phyloP scores from a whole-genome alignment of 1,284 basidiomycete genomes.

The Agaricales sp. region DNA sequence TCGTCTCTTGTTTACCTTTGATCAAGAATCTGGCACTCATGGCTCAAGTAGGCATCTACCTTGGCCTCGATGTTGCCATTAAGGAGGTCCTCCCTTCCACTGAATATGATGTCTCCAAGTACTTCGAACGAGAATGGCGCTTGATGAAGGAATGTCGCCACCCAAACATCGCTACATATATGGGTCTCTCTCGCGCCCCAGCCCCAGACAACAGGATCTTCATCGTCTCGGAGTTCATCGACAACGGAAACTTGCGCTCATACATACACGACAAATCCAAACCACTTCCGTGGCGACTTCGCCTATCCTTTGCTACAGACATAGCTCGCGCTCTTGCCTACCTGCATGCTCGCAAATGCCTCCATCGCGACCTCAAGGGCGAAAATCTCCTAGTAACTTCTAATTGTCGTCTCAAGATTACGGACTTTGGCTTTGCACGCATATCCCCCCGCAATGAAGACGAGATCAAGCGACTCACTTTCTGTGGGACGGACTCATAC shows the following conservation, averaged over 20 bases:
- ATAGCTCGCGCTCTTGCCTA: slow-evolving; percentile 93
- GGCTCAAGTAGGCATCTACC: slow-evolving; percentile 65
- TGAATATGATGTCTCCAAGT: slow-evolving; percentile 91
- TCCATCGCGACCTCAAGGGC: slow-evolving; percentile 87
- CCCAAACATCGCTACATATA: slow-evolving; percentile 90
- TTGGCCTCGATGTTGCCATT: slow-evolving; percentile 93
- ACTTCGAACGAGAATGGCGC: slow-evolving; percentile 96
- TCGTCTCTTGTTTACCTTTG: slow-evolving; percentile 8
- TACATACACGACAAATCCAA: slow-evolving; percentile 77
- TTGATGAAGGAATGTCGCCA: slow-evolving; percentile 90
- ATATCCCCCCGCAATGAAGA: slow-evolving; percentile 89
- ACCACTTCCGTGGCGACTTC: slow-evolving; percentile 83
- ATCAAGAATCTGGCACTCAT: slow-evolving; percentile 1
- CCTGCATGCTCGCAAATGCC: slow-evolving; percentile 86
- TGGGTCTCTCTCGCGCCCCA: slow-evolving; percentile 86
- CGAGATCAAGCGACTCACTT: slow-evolving; percentile 86
- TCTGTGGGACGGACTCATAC: slow-evolving; percentile 93
- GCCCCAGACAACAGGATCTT: slow-evolving; percentile 76
- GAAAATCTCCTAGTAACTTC: slow-evolving; percentile 93
- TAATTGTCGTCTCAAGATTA: slow-evolving; percentile 92
- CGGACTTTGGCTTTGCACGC: slow-evolving; percentile 92
- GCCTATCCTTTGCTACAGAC: slow-evolving; percentile 91
- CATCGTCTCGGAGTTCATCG: slow-evolving; percentile 85
- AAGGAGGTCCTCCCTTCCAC: slow-evolving; percentile 89
- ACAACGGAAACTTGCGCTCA: slow-evolving; percentile 77